Evolutionary conservation across 768 basidiomycete genomes (phyloP), one percentile per base, ranked within the genome.

Genomic region (Chalciporus piperatus): DNA sequence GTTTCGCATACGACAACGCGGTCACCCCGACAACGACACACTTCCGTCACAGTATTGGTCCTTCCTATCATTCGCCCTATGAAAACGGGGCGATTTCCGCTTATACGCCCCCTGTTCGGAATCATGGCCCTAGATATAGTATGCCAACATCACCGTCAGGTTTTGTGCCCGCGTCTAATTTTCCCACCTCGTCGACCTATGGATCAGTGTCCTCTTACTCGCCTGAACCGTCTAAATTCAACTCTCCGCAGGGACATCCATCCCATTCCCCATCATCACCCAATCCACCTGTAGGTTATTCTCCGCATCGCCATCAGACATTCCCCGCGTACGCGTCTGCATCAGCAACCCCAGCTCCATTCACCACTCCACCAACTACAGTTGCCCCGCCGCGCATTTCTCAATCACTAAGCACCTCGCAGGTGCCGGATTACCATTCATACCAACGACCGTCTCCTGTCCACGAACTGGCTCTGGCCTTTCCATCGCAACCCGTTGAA

Each of bases 91-190:
- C 71, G 4, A 59, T 45, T 38, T 48, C 59, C 13, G 35, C 30
- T 52, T 54, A 69, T 16, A 73, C 71, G 5, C 65, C 74, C 42
- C 62, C 76, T 2, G 60, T 65, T 25, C 59, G 66, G 20, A 65
- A 67, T 37, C 75, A 76, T 57, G 81, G 80, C 30, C 81, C 86
- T 12, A 76, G 88, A 47, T 83, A 85, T 57, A 89, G 84, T 58
- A 71, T 87, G 52, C 85, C 87, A 17, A 61, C 79, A 1, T 70
- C 81, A 7, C 82, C 87, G 0, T 86, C 87, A 11, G 87, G 88
- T 12, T 91, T 89, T 59, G 70, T 80, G 47, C 83, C 87, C 35
- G 61, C 85, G 41, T 63, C 75, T 23, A 75, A 27, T 28, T 12
- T 48, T 47, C 60, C 70, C n/a, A 50, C 68, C 35, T 60, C 74